Conservation (phyloP, 2,329 filamentous ascomycete species). For the Sarocladium kiliense region DNA sequence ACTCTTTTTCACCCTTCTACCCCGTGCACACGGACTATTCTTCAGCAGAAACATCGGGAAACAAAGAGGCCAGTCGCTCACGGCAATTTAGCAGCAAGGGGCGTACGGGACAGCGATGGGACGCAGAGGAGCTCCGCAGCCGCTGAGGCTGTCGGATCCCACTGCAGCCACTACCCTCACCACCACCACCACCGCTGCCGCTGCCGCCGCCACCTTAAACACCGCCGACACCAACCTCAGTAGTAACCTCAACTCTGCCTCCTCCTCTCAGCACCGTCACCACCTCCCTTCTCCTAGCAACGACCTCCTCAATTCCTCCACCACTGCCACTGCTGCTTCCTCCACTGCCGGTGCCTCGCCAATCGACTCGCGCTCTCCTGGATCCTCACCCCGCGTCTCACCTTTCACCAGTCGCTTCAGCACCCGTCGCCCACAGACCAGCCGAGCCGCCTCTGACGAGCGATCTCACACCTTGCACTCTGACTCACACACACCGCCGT, state of each 20-base stretch:
- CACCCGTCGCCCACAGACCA: constrained; percentile 19
- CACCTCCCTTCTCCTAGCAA: background rate
- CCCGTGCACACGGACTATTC: background rate
- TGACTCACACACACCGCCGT: constrained; percentile 4
- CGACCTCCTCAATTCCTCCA: background rate
- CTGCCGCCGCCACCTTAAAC: constrained; percentile 1
- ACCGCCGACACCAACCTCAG: constrained; percentile 13
- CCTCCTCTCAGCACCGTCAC: background rate
- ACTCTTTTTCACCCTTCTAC: background rate
- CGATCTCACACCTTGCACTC: background rate
- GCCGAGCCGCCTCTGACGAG: constrained; percentile 6
- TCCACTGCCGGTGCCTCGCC: constrained; percentile 23
- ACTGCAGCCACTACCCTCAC: constrained; percentile 10
- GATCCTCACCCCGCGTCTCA: constrained; percentile 32
- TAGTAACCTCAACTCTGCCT: constrained; percentile 16
- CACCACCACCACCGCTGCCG: background rate
- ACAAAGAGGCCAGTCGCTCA: background rate
- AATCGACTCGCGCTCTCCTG: constrained; percentile 19
- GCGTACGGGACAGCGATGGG: constrained; percentile 35
- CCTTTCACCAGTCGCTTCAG: constrained; percentile 38
- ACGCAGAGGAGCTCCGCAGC: constrained; percentile 51
- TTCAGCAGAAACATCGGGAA: background rate
- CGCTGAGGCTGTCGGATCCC: constrained; percentile 46
- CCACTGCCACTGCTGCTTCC: constrained; percentile 13
- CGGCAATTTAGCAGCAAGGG: background rate